Evolutionary conservation across 1,139 yeast genomes (phyloP), one percentile per base, ranked within the genome.

Genomic region (Taphrina confusa): DNA sequence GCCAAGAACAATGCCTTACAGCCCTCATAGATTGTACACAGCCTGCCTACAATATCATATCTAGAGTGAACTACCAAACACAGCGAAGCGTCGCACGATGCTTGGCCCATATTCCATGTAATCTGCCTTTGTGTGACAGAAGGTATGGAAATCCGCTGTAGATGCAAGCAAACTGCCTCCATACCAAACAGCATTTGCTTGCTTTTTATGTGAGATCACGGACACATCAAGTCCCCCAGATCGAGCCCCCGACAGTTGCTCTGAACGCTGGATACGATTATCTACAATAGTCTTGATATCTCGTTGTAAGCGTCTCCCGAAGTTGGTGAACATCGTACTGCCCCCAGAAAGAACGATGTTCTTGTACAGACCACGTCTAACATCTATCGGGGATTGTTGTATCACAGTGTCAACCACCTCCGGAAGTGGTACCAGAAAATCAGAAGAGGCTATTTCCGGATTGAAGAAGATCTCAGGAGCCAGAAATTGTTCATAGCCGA

Each of bases 391-490:
- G 40, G 96, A 85, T 14, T 92, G 80, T 76, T 92, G 97, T 66
- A 94, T 91, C 18, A 92, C 97, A 68, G 83, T 88, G 74, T 94
- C 99, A 56, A 94, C 97, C 14, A 89, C 95, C 14, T 82, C 84
- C 47, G 99, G 98, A 65, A 94, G 80, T 46, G 99, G 99, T 2
- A 97, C 92, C 69, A 94, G 78, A 78, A 86, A 94, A 73, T 94
- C 98, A 14, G 95, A 84, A 6, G 96, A 86, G 60, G 95, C 94
- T 67, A 94, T 92, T 74, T 94, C 99, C 12, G 98, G 98, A 72
- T 89, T 90, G 81, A 94, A 94, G 76, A 94, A 94, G 69, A 94
- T 92, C 74, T 94, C 99, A 20, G 98, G 98, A 0, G 98, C 99
- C 73, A 94, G 81, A 73, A 92, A 92, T 68, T 97, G 81, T 76